Evolutionary conservation across 768 basidiomycete species (phyloP), one percentile per base, ranked within the genome.

Genomic region (Tricholoma matsutake): DNA sequence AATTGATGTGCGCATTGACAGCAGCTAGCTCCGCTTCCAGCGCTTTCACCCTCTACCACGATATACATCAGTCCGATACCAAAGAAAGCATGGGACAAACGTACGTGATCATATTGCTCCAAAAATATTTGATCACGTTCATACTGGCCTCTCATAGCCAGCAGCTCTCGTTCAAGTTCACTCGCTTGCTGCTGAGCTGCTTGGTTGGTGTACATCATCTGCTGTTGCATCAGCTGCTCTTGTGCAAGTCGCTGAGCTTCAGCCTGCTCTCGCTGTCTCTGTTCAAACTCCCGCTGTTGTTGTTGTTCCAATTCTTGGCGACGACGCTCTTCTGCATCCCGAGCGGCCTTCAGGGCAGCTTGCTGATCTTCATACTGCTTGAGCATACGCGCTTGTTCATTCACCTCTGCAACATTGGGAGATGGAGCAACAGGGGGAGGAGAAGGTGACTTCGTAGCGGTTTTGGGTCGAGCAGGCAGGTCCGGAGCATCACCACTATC

Each of bases 301-400:
- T 87, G 85, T 34, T 84, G 83, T 66, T 96, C 89, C 47, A 82
- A 77, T 56, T 95, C 92, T 32, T 85, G 80, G 37, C 93, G 86
- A n/a, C 79, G 83, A 20, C 84, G 86, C 70, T 96, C 93, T 65
- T 96, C 96, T 0, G 84, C 85, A 62, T 94, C 91, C 32, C 92
- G 85, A 63, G 90, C 84, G 20, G 90, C 81, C 39, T 86, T 83
- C n/a, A 99, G 76, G 7, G 91, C 88, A n/a, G 85, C 83, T 70
- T 98, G 97, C 71, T 98, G 93, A 18, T 92, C 89, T 73, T 98
- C 97, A 69, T 98, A 98, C 72, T 98, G 86, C 68, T 96, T 94
- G 57, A 99, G 85, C 84, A 98, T 87, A 9, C 91, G 89, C 2
- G 89, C 90, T 76, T 99, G 97, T 73, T 98, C 95, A 54, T 84